Conservation (phyloP, 306 rosid genomes). For the Dryas drummondii region DNA sequence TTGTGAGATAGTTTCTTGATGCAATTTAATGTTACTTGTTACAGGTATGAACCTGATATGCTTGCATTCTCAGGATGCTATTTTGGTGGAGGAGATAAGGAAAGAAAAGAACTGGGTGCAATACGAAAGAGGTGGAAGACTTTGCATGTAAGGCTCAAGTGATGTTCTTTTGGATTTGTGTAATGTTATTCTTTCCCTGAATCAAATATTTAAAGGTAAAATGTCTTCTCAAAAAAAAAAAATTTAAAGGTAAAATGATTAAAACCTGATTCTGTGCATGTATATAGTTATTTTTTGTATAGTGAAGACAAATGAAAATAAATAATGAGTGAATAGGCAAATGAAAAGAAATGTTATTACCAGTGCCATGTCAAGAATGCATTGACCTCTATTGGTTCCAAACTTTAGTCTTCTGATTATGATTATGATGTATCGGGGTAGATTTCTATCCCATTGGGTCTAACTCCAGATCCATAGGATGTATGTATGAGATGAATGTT, state of each 20-base stretch:
- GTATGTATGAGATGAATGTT: constrained; percentile 11
- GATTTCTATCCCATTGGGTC: not conserved
- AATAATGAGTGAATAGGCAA: not conserved
- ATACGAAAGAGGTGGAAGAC: constrained; percentile 98
- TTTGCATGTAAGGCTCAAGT: constrained; percentile 66
- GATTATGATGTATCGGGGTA: not conserved
- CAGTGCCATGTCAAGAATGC: too few species aligned
- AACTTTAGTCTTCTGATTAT: too few species aligned
- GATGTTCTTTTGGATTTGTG: constrained; percentile 15
- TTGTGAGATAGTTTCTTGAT: constrained; percentile 26
- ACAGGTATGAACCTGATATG: constrained; percentile 98
- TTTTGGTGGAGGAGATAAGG: constrained; percentile 98
- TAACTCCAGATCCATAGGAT: not conserved
- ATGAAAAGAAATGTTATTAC: not conserved
- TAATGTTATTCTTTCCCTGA: constrained; percentile 2
- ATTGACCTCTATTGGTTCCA: too few species aligned
- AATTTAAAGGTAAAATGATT: not conserved
- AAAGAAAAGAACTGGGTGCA: constrained; percentile 72
- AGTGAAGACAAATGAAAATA: not conserved
- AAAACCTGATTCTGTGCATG: not conserved
- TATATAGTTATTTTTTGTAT: not conserved
- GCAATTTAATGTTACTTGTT: constrained; percentile 21
- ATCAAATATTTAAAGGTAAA: constrained; percentile 6
- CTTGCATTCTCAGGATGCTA: constrained; percentile 98
- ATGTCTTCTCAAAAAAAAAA: too few species aligned